A percentile compares a stretch with the other conserved stretches of the same genome.
Evolutionary conservation across 2,329 filamentous ascomycete species (phyloP).

Genomic region (Ceratocystis harringtonii): DNA sequence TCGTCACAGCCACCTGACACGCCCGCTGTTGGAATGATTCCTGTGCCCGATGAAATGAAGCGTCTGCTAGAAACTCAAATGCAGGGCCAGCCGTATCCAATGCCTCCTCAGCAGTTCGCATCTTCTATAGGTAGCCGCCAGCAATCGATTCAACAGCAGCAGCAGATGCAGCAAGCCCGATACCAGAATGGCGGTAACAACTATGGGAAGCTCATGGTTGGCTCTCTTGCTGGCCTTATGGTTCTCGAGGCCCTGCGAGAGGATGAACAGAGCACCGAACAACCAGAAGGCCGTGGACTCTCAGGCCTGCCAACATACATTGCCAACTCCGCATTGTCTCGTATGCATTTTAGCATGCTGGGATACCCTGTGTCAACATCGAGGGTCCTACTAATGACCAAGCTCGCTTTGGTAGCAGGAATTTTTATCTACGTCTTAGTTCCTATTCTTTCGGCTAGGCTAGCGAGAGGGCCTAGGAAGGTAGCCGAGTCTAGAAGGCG

Average conservation of each 20-base stretch:
- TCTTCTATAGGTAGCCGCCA: constrained; percentile 36
- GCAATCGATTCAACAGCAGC: constrained; percentile 38
- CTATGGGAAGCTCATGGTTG: constrained; percentile 73
- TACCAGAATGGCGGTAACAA: constrained; percentile 40
- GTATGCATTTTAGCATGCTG: constrained; percentile 36
- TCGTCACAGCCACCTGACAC: constrained; percentile 32
- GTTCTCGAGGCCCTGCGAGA: constrained; percentile 65
- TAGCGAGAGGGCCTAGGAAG: not conserved
- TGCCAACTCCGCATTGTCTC: constrained; percentile 33
- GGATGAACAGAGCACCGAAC: constrained; percentile 48
- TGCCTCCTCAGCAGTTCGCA: constrained; percentile 33
- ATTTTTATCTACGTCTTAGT: constrained; percentile 40
- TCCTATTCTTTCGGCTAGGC: constrained; percentile 35
- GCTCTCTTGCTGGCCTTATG: constrained; percentile 84
- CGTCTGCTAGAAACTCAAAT: constrained; percentile 44
- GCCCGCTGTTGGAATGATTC: constrained; percentile 43
- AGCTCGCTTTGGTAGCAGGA: constrained; percentile 37
- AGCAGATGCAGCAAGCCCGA: constrained; percentile 31
- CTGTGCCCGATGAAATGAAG: constrained; percentile 51
- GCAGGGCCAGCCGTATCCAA: constrained; percentile 39
- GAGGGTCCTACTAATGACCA: constrained; percentile 36
- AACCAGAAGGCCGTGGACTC: constrained; percentile 50
- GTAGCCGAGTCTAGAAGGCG: constrained; percentile 20
- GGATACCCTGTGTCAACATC: constrained; percentile 36
- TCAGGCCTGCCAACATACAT: constrained; percentile 48